These are phyloP conservation scores for Pilaira anomala DNA, from an alignment of 192 early-diverging fungal genomes.

Conservation along the genomic window DNA sequence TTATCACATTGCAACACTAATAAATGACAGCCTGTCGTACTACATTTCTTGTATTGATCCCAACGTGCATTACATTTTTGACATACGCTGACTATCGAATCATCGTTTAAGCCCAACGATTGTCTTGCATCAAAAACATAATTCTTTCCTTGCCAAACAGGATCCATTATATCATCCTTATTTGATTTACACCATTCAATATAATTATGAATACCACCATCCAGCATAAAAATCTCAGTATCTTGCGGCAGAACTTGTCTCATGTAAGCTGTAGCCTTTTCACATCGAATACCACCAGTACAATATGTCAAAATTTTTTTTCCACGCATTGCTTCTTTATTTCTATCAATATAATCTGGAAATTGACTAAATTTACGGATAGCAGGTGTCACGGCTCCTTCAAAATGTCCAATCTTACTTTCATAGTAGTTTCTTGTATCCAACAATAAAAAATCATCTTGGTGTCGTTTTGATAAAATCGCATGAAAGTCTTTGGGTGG, in stretches of 20 bases:
- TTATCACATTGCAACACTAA: conserved; percentile 45
- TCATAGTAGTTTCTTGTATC: conserved; percentile 74
- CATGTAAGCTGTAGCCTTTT: conserved; percentile 61
- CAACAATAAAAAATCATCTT: conserved; percentile 36
- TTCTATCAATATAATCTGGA: conserved; percentile 51
- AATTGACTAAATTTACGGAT: conserved; percentile 65
- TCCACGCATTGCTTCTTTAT: conserved; percentile 40
- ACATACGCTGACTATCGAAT: conserved; percentile 36
- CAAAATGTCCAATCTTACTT: conserved; percentile 57
- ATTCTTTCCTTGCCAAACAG: conserved; percentile 62
- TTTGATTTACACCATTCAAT: conserved; percentile 54
- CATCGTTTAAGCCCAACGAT: conserved; percentile 34
- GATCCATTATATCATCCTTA: conserved; percentile 29
- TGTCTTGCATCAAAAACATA: conserved; percentile 76
- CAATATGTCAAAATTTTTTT: conserved; percentile 69
- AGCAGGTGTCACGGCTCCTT: conserved; percentile 53
- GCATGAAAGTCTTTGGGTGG: conserved; percentile 53
- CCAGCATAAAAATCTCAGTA: conserved; percentile 58
- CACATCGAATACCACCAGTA: conserved; percentile 56
- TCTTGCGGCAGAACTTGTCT: conserved; percentile 37
- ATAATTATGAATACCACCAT: conserved; percentile 72
- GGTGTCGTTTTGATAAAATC: conserved; percentile 40
- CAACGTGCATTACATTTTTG: conserved; percentile 36
- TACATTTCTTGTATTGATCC: conserved; percentile 52
- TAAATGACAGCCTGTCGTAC: conserved; percentile 47